Conservation (phyloP, 805 yeast genomes). For the Blastobotrys robertii region DNA sequence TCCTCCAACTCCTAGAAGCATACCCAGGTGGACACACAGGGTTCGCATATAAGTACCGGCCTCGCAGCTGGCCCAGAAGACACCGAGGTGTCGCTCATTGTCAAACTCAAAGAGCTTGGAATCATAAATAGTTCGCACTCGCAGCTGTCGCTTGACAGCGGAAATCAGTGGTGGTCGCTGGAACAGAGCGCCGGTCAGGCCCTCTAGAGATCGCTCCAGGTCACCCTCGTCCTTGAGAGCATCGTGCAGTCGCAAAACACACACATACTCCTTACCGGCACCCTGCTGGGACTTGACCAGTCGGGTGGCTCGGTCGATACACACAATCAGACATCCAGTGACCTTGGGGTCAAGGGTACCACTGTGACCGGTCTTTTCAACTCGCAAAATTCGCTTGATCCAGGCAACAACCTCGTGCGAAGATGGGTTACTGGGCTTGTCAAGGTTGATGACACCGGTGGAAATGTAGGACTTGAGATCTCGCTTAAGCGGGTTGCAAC, state of each 20-base stretch:
- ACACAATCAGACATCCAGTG: conserved; percentile 96
- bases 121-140: conserved; percentile 96
- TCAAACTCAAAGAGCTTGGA: conserved; percentile 93
- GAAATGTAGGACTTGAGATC: conserved; percentile 83
- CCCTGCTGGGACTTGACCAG: conserved; percentile 98
- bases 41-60: conserved; percentile 99
- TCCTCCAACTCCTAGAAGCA: conserved; percentile 97
- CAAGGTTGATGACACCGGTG: conserved; percentile 94
- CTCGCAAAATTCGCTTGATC: conserved; percentile 92
- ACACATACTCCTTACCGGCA: conserved; percentile 99
- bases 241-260: conserved; percentile 93
- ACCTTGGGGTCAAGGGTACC: conserved; percentile 99
- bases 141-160: conserved; percentile 97
- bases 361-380: conserved; percentile 97
- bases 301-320: conserved; percentile 97
- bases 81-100: conserved; percentile 92
- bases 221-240: conserved; percentile 85
- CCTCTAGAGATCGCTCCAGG: conserved; percentile 78
- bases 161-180: conserved; percentile 99
- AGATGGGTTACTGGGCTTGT: conserved; percentile 96
- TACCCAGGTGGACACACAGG: conserved; percentile 95
- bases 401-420: conserved; percentile 99
- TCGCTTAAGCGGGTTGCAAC: conserved; percentile 89
- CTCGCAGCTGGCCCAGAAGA: conserved; percentile 99
- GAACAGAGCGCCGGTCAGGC: conserved; percentile 95